Conservation (phyloP, 495 filamentous ascomycete genomes). For the Aspergillus leporis region DNA sequence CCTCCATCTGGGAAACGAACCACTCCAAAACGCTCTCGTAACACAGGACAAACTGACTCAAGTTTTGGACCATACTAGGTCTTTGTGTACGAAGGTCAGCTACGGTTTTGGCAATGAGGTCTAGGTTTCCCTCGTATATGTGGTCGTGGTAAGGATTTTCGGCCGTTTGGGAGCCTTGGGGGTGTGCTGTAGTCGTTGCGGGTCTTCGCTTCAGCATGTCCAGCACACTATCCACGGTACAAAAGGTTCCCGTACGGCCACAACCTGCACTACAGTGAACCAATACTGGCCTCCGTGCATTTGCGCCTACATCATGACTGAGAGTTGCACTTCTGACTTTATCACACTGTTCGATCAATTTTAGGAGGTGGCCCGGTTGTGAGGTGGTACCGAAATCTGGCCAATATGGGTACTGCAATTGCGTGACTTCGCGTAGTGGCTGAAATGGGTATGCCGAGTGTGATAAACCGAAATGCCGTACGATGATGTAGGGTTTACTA, state of each 20-base stretch:
- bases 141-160: constrained; percentile 47
- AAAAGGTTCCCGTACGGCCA: constrained; percentile 93
- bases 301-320: constrained; percentile 56
- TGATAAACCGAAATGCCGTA: constrained; percentile 83
- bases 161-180: constrained; percentile 5
- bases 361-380: constrained; percentile 80
- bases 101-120: constrained; percentile 82
- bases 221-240: constrained; percentile 91
- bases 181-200: constrained; percentile 15
- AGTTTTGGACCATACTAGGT: constrained; percentile 94
- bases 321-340: constrained; percentile 40
- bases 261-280: constrained; percentile 97
- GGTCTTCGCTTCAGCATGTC: constrained; percentile 88
- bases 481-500: constrained; percentile 72
- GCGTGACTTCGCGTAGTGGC: constrained; percentile 89
- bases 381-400: constrained; percentile 95
- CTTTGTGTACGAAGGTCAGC: constrained; percentile 86
- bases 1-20: constrained; percentile 55
- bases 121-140: constrained; percentile 59
- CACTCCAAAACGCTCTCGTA: constrained; percentile 96
- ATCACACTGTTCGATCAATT: constrained; percentile 83
- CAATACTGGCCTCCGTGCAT: constrained; percentile 66
- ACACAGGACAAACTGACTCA: constrained; percentile 92
- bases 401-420: constrained; percentile 92
- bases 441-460: constrained; percentile 78